A percentile compares a stretch with the other conserved stretches of the same genome.
These are phyloP conservation scores for Hypoxylon crocopeplum DNA, from an alignment of 495 filamentous ascomycete genomes.

Conservation along the genomic window DNA sequence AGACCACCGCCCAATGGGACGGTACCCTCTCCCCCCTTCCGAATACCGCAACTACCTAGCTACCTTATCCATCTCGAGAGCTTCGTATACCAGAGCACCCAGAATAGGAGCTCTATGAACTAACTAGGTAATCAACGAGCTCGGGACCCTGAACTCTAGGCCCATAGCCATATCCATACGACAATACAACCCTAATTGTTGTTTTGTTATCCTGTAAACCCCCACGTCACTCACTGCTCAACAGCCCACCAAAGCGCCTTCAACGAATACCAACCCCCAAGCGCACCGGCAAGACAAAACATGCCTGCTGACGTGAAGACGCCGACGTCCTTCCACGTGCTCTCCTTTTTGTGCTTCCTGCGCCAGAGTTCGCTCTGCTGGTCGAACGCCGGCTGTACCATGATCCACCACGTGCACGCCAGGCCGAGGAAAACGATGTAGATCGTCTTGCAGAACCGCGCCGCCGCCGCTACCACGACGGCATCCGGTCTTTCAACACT, in stretches of 20 bases:
- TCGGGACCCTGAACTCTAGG: too few species aligned
- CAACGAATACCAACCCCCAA: conserved; percentile 21
- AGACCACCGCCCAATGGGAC: conserved; percentile 11
- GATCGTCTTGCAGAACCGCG: conserved; percentile 17
- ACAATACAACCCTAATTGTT: too few species aligned
- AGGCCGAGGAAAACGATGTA: conserved; percentile 28
- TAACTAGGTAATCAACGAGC: too few species aligned
- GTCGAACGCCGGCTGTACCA: conserved; percentile 39
- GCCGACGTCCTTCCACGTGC: conserved; percentile 36
- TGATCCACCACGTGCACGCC: conserved; percentile 34
- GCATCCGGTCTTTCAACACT: background rate
- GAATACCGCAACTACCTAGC: too few species aligned
- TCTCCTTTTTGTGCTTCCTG: conserved; percentile 30
- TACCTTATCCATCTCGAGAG: too few species aligned
- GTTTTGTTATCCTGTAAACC: too few species aligned
- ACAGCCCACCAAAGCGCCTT: conserved; percentile 18
- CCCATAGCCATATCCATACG: too few species aligned
- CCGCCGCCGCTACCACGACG: background rate
- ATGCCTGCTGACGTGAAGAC: conserved; percentile 27
- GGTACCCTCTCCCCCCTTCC: conserved; percentile 25
- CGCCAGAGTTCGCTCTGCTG: conserved; percentile 38
- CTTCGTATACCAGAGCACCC: too few species aligned
- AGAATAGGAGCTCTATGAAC: too few species aligned
- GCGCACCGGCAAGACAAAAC: conserved; percentile 25
- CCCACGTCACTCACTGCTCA: background rate